phyloP scores from a whole-genome alignment of 345 rosid species.

The Xanthoceras sorbifolium region DNA sequence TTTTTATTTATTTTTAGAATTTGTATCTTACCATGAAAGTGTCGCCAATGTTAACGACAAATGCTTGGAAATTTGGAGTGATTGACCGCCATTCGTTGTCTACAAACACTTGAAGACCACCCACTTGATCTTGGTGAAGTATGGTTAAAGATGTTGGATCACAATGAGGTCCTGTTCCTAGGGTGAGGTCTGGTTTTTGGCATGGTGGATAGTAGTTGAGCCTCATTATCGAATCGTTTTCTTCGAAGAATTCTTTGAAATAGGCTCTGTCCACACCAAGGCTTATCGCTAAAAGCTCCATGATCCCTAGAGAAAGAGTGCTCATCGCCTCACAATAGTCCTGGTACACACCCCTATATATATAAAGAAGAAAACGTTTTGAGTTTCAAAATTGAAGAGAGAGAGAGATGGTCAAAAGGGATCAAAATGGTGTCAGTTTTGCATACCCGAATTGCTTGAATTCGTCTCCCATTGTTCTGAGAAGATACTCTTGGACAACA shows the following conservation, averaged over 20 bases:
- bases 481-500: slow-evolving; percentile 59
- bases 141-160: slow-evolving; percentile 98
- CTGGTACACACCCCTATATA: slow-evolving; percentile 66
- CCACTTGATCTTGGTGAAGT: slow-evolving; percentile 94
- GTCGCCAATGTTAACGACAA: slow-evolving; percentile 96
- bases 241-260: slow-evolving; percentile 74
- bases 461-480: slow-evolving; percentile 61
- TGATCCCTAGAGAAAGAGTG: slow-evolving; percentile 75
- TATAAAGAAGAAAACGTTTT: slow-evolving; percentile 8
- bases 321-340: slow-evolving; percentile 88
- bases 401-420: neutral
- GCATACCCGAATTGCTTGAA: slow-evolving; percentile 69
- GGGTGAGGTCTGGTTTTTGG: slow-evolving; percentile 86
- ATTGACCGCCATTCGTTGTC: slow-evolving; percentile 84
- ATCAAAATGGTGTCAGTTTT: neutral
- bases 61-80: slow-evolving; percentile 71
- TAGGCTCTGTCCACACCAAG: slow-evolving; percentile 56
- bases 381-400: neutral
- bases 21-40: slow-evolving; percentile 83
- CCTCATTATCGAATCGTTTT: slow-evolving; percentile 96
- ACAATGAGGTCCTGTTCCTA: slow-evolving; percentile 99
- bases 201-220: slow-evolving; percentile 94
- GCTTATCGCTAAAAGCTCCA: slow-evolving; percentile 87
- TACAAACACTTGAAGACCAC: slow-evolving; percentile 91
- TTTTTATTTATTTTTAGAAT: neutral